Evolutionary conservation across 192 early-diverging fungal species (phyloP).

Genomic region (Coemansia sp.): DNA sequence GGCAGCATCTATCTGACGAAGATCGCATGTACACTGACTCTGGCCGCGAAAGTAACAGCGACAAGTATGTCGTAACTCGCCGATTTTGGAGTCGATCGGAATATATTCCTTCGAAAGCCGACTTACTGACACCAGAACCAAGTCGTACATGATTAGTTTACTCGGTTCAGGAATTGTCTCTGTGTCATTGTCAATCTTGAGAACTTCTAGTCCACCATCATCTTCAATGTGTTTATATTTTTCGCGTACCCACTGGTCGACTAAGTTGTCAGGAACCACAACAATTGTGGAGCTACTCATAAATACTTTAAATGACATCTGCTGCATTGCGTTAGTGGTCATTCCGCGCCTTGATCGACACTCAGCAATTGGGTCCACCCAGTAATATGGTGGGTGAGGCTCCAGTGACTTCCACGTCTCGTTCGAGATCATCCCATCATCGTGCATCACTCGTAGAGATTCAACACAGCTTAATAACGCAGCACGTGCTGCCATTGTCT

Average conservation of each 20-base stretch:
- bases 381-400: conserved; percentile 59
- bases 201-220: conserved; percentile 37
- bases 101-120: conserved; percentile 65
- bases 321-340: conserved; percentile 2
- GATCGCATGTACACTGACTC: conserved; percentile 17
- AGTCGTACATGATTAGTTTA: conserved; percentile 61
- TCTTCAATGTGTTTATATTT: conserved; percentile 64
- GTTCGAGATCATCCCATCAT: conserved; percentile 49
- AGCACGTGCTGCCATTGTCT: conserved; percentile 46
- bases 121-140: conserved; percentile 68
- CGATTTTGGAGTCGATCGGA: conserved; percentile 40
- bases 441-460: conserved; percentile 44
- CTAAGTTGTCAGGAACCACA: conserved; percentile 73
- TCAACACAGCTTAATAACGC: conserved; percentile 51
- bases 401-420: conserved; percentile 42
- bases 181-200: conserved; percentile 56
- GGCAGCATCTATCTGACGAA: conserved; percentile 12
- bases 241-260: conserved; percentile 77
- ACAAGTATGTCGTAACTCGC: conserved; percentile 40
- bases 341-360: conserved; percentile 16
- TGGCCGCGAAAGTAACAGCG: conserved; percentile 32
- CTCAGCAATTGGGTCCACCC: conserved; percentile 38
- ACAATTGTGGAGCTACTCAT: conserved; percentile 67
- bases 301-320: conserved; percentile 54
- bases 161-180: conserved; percentile 54